These are phyloP conservation scores for Simplicillium aogashimaense DNA, from an alignment of 2,329 filamentous ascomycete genomes.

Conservation along the genomic window DNA sequence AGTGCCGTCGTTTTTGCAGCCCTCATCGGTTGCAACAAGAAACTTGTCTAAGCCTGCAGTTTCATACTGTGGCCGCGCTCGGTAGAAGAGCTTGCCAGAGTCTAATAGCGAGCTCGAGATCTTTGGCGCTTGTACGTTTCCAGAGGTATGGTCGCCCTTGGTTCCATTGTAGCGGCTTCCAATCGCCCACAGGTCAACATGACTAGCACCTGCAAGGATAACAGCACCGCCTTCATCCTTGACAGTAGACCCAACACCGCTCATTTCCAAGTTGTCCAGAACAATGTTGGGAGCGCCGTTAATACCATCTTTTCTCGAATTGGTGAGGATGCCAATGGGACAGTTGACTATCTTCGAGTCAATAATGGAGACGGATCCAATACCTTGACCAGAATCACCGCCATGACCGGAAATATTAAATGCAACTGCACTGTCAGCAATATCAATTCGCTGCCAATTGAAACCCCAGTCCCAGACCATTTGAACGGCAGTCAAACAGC, in stretches of 20 bases:
- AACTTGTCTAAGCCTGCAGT: no score
- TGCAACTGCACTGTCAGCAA: conserved; percentile 51
- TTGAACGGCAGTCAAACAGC: conserved; percentile 51
- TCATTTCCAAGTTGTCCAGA: conserved; percentile 10
- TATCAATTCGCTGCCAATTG: conserved; percentile 47
- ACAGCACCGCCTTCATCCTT: conserved; percentile 32
- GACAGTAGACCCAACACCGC: conserved; percentile 64
- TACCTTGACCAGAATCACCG: conserved; percentile 34
- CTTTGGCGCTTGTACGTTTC: conserved; percentile 69
- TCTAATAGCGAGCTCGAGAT: no score
- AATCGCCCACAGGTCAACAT: no score
- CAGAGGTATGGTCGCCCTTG: conserved; percentile 59
- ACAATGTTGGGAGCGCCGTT: conserved; percentile 12
- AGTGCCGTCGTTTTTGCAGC: conserved; percentile 55
- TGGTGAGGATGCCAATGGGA: conserved; percentile 53
- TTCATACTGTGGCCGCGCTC: no score
- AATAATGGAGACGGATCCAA: conserved; percentile 32
- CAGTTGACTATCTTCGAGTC: conserved; percentile 6
- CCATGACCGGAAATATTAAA: conserved; percentile 46
- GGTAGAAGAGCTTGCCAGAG: conserved; percentile 4
- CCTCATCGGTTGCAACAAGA: no score
- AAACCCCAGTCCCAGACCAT: conserved; percentile 63
- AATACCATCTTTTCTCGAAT: no score
- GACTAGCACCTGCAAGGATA: not conserved
- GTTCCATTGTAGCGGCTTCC: conserved; percentile 51